Evolutionary conservation across 495 filamentous ascomycete genomes (phyloP).

Genomic region (Neurospora sp.): DNA sequence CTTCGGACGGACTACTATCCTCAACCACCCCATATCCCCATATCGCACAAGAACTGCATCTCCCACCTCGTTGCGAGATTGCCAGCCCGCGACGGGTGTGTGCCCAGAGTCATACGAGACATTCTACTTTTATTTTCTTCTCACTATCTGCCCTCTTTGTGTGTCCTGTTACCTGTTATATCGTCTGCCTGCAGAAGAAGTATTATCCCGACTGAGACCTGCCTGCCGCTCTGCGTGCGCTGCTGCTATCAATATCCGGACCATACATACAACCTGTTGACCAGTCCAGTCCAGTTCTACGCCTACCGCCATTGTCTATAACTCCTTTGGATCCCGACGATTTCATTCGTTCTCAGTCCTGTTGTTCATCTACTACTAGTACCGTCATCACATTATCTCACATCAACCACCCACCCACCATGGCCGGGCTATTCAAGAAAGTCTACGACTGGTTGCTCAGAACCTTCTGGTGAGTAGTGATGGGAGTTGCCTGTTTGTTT

Average conservation of each 20-base stretch:
- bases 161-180: neutral
- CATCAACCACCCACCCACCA: slow-evolving; percentile 5
- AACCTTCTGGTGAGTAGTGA: slow-evolving; percentile 82
- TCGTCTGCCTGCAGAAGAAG: neutral
- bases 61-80: slow-evolving; percentile 22
- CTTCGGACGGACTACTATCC: neutral
- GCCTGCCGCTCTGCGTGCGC: neutral
- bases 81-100: slow-evolving; percentile 9
- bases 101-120: slow-evolving; percentile 35
- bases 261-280: neutral
- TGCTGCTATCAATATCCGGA: neutral
- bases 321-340: slow-evolving; percentile 1
- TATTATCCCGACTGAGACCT: slow-evolving; percentile 8
- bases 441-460: slow-evolving; percentile 98
- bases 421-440: slow-evolving; percentile 55
- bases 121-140: slow-evolving; percentile 34
- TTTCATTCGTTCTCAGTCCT: slow-evolving; percentile 14
- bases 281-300: neutral
- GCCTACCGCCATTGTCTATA: neutral
- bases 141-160: slow-evolving; percentile 3
- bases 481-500: neutral
- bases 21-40: neutral
- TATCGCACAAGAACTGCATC: neutral
- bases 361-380: slow-evolving; percentile 2
- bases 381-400: neutral